A percentile compares a stretch with the other conserved stretches of the same genome.
These are phyloP conservation scores for Solanum medicagineum DNA, from an alignment of 257 asterid species.

Conservation along the genomic window DNA sequence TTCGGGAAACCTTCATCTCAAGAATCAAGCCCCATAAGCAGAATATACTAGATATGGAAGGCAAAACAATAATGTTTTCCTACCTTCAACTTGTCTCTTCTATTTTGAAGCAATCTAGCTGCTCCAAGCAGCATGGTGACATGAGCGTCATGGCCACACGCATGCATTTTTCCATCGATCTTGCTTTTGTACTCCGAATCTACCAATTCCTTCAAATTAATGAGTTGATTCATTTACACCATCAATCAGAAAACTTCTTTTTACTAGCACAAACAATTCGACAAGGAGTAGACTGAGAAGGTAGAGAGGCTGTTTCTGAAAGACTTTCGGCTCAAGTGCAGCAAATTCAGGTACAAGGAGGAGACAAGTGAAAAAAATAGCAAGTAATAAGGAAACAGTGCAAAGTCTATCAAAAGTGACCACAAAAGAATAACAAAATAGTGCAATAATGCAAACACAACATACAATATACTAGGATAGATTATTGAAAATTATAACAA, in stretches of 20 bases:
- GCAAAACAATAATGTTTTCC: background rate
- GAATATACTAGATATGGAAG: background rate
- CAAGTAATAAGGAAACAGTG: too few relatives aligned
- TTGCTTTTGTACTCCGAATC: constrained; percentile 95
- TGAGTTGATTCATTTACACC: background rate
- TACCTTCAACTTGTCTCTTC: constrained; percentile 60
- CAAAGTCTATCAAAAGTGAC: too few relatives aligned
- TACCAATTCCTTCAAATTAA: constrained; percentile 53
- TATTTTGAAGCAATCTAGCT: constrained; percentile 60
- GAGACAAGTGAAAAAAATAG: too few relatives aligned
- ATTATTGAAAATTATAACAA: too few relatives aligned
- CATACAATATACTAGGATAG: too few relatives aligned
- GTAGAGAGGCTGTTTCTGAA: too few relatives aligned
- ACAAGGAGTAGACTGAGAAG: background rate
- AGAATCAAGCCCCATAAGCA: too few relatives aligned
- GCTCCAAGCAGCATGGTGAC: constrained; percentile 93
- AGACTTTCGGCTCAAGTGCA: too few relatives aligned
- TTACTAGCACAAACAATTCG: background rate
- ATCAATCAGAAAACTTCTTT: background rate
- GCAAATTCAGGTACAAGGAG: too few relatives aligned
- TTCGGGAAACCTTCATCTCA: too few relatives aligned
- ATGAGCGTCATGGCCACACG: constrained; percentile 95
- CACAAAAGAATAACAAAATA: too few relatives aligned
- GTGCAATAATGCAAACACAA: too few relatives aligned
- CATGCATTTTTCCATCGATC: constrained; percentile 80